phyloP scores from a whole-genome alignment of 2,329 filamentous ascomycete species.

The Colletotrichum sp. region DNA sequence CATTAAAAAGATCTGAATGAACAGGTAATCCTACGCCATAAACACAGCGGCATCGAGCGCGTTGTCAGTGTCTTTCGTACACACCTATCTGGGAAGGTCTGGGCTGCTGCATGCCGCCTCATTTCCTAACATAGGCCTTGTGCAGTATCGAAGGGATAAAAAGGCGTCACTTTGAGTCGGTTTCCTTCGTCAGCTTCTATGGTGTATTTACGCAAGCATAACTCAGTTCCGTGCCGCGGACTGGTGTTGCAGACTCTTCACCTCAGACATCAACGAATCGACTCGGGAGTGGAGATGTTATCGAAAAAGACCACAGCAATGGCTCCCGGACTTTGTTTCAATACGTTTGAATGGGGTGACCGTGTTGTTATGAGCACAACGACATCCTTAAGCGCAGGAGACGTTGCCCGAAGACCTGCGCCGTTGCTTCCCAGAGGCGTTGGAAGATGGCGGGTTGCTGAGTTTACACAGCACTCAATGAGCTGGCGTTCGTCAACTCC shows the following conservation, averaged over 20 bases:
- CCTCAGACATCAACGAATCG: too few species aligned
- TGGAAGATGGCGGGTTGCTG: neutral
- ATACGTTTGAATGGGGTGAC: neutral
- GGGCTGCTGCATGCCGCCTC: too few species aligned
- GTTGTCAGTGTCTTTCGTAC: too few species aligned
- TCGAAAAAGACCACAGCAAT: too few species aligned
- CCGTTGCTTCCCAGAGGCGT: neutral
- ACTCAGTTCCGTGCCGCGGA: neutral
- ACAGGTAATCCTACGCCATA: neutral
- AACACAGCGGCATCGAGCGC: too few species aligned
- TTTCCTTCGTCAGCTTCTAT: neutral
- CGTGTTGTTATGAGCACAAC: neutral
- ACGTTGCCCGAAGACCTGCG: neutral
- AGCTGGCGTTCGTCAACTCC: neutral
- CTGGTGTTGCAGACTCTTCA: neutral
- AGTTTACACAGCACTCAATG: neutral
- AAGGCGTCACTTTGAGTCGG: neutral
- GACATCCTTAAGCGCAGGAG: neutral
- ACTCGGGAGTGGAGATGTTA: too few species aligned
- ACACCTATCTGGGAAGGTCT: neutral
- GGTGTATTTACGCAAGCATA: neutral
- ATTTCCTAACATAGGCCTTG: neutral
- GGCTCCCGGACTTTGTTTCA: neutral
- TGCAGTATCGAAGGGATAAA: neutral
- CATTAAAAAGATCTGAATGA: neutral